Percentiles rank a stretch among this genome's conserved stretches.
Evolutionary conservation across 345 rosid species (phyloP).

Genomic region (Xanthoceras sorbifolium): DNA sequence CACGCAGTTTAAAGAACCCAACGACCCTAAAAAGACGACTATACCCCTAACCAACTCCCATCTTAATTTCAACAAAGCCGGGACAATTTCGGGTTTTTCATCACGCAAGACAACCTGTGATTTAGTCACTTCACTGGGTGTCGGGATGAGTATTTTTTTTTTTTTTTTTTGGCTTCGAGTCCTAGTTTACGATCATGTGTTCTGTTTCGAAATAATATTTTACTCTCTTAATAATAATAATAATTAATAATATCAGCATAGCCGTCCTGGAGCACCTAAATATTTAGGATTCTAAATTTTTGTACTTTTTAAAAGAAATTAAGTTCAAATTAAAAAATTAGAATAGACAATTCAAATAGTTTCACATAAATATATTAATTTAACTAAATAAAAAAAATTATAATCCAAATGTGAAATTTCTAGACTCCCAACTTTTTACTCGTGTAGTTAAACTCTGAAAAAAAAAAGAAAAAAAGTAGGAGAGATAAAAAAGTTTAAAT

Average conservation of each 20-base stretch:
- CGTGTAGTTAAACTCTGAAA: no score
- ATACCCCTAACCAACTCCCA: neutral
- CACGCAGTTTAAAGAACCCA: neutral
- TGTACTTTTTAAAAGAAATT: no score
- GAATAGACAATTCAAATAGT: no score
- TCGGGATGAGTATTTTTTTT: conserved; percentile 2
- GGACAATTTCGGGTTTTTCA: conserved; percentile 6
- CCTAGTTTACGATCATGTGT: neutral
- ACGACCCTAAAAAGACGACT: neutral
- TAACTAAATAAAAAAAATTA: no score
- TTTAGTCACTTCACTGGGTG: conserved; percentile 4
- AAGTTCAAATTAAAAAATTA: no score
- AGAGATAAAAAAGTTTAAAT: no score
- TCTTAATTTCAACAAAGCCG: neutral
- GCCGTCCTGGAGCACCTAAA: no score
- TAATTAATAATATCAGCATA: neutral
- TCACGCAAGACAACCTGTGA: neutral
- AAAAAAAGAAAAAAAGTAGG: no score
- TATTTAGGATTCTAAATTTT: no score
- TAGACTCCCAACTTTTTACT: no score
- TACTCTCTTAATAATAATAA: neutral
- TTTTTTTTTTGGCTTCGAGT: neutral
- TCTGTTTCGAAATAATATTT: conserved; percentile 8
- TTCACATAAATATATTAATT: no score
- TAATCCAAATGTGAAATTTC: no score